A percentile compares a stretch with the other conserved stretches of the same genome.
These are phyloP conservation scores for Spathaspora passalidarum DNA, from an alignment of 805 yeast species.

Conservation along the genomic window DNA sequence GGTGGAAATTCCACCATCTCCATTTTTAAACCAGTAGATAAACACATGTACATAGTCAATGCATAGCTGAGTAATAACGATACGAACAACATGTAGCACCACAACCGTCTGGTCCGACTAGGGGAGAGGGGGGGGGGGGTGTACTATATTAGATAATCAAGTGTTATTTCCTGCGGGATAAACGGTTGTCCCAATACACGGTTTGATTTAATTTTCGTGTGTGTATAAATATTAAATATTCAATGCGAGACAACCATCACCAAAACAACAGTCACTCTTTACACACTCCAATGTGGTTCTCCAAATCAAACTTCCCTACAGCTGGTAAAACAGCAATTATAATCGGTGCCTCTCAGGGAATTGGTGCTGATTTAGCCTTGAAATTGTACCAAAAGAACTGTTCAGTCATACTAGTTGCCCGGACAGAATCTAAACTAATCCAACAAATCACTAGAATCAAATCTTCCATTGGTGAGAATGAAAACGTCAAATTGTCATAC, in stretches of 20 bases:
- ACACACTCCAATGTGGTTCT: constrained; percentile 20
- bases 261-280: no score
- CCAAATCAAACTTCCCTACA: constrained; percentile 24
- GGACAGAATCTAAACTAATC: constrained; percentile 62
- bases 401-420: constrained; percentile 69
- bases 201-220: not conserved
- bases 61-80: no score
- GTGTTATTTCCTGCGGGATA: no score
- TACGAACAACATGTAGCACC: no score
- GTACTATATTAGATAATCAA: no score
- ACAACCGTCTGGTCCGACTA: no score
- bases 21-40: constrained; percentile 19
- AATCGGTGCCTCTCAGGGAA: constrained; percentile 95
- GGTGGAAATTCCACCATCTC: constrained; percentile 29
- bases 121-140: no score
- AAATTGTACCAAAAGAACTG: constrained; percentile 54
- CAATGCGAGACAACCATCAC: not conserved
- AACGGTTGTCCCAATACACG: no score
- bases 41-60: not conserved
- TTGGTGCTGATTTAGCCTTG: constrained; percentile 77
- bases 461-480: constrained; percentile 18
- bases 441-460: constrained; percentile 46
- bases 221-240: not conserved
- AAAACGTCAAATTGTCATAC: constrained; percentile 21
- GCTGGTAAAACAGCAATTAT: constrained; percentile 60